A percentile compares a stretch with the other conserved stretches of the same genome.
phyloP scores from a whole-genome alignment of 306 rosid species.

The Quercus alba region DNA sequence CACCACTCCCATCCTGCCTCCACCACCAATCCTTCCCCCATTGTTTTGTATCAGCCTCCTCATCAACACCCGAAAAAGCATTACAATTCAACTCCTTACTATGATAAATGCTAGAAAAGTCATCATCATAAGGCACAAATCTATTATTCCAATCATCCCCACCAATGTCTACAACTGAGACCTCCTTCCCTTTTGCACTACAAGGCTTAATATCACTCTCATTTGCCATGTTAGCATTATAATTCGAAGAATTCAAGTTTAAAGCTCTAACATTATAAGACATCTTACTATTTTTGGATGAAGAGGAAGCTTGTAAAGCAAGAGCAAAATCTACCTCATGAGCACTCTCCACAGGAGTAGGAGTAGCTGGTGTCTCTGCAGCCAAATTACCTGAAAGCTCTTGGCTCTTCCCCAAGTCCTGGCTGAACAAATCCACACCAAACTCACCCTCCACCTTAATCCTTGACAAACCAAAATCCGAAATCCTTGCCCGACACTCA shows the following conservation, averaged over 20 bases:
- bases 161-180: constrained; percentile 47
- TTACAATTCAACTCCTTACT: constrained; percentile 61
- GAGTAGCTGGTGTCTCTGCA: constrained; percentile 66
- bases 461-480: constrained; percentile 92
- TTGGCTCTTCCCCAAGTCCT: constrained; percentile 82
- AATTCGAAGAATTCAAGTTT: constrained; percentile 65
- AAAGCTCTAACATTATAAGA: constrained; percentile 51
- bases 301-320: constrained; percentile 88
- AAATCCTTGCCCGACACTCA: constrained; percentile 60
- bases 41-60: constrained; percentile 54
- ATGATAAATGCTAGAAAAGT: constrained; percentile 67
- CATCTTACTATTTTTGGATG: constrained; percentile 64
- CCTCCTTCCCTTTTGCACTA: constrained; percentile 72
- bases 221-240: constrained; percentile 56
- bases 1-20: constrained; percentile 86
- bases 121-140: constrained; percentile 82
- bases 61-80: constrained; percentile 46
- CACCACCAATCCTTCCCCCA: constrained; percentile 99
- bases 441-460: constrained; percentile 83
- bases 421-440: constrained; percentile 89
- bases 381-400: constrained; percentile 83
- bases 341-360: constrained; percentile 79
- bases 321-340: constrained; percentile 93
- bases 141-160: constrained; percentile 67
- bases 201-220: constrained; percentile 52